Evolutionary conservation across 192 early-diverging fungal genomes (phyloP).

Genomic region (Backusella luteola): DNA sequence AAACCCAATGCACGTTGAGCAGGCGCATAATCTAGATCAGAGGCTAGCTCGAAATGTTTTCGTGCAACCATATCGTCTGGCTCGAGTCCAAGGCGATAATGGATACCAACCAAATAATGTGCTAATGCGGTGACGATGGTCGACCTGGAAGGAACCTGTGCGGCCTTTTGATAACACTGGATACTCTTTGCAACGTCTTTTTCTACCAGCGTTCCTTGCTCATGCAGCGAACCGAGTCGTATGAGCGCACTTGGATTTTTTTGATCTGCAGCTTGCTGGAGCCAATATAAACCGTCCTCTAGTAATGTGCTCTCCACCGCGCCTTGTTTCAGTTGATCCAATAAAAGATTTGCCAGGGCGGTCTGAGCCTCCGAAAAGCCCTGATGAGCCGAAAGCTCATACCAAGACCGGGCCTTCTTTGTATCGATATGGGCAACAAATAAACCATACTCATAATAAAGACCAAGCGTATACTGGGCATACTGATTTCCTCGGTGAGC

Average conservation of each 20-base stretch:
- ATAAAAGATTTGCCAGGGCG: slow-evolving; percentile 19
- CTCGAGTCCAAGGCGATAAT: slow-evolving; percentile 16
- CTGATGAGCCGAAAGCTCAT: slow-evolving; percentile 22
- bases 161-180: slow-evolving; percentile 23
- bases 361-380: slow-evolving; percentile 29
- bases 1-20: slow-evolving; percentile 30
- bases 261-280: slow-evolving; percentile 10
- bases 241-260: slow-evolving; percentile 24
- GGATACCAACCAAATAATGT: slow-evolving; percentile 32
- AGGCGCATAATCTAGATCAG: slow-evolving; percentile 20
- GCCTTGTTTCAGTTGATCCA: slow-evolving; percentile 17
- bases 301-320: not conserved
- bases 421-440: not conserved
- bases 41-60: slow-evolving; percentile 12
- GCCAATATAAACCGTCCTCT: not conserved
- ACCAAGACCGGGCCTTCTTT: slow-evolving; percentile 13
- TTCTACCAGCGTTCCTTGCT: slow-evolving; percentile 23
- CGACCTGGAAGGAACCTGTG: not conserved
- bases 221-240: slow-evolving; percentile 32
- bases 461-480: slow-evolving; percentile 23
- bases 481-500: not conserved
- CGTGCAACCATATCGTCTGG: slow-evolving; percentile 12
- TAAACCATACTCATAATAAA: slow-evolving; percentile 26
- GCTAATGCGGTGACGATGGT: slow-evolving; percentile 4
- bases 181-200: slow-evolving; percentile 21